Conservation (phyloP, 768 basidiomycete species). For the Cyathus striatus region DNA sequence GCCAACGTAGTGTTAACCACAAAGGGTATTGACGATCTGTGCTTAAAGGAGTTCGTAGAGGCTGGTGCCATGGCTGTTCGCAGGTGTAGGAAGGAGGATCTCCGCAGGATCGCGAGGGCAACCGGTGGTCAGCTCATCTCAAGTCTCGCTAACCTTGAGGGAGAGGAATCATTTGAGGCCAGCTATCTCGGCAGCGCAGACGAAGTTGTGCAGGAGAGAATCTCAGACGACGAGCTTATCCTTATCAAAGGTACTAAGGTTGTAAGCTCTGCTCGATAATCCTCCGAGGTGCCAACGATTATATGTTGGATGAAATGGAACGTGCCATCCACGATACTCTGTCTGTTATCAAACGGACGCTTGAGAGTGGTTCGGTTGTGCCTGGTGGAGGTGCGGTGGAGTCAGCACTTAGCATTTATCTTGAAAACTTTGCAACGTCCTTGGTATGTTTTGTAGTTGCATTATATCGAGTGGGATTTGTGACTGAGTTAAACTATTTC, state of each 20-base stretch:
- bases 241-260: constrained; percentile 97
- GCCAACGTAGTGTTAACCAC: constrained; percentile 97
- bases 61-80: constrained; percentile 99
- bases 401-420: constrained; percentile 79
- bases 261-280: constrained; percentile 92
- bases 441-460: constrained; percentile 78
- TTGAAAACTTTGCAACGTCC: constrained; percentile 98
- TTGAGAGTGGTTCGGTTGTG: background rate
- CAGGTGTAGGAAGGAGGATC: constrained; percentile 95
- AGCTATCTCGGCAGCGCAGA: constrained; percentile 3
- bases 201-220: constrained; percentile 89
- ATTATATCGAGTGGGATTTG: too few relatives aligned
- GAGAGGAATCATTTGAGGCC: constrained; percentile 3
- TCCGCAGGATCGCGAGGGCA: constrained; percentile 94
- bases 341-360: constrained; percentile 77
- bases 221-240: constrained; percentile 98
- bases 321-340: constrained; percentile 91
- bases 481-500: constrained; percentile 4
- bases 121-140: constrained; percentile 93
- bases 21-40: constrained; percentile 97
- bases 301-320: constrained; percentile 99
- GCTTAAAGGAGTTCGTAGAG: constrained; percentile 97
- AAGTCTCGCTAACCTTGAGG: constrained; percentile 53
- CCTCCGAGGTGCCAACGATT: constrained; percentile 95
- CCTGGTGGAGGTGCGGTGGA: background rate